A percentile compares a stretch with the other conserved stretches of the same genome.
These are phyloP conservation scores for Kalmusia sp. DNA, from an alignment of 2,329 filamentous ascomycete species.

Conservation along the genomic window DNA sequence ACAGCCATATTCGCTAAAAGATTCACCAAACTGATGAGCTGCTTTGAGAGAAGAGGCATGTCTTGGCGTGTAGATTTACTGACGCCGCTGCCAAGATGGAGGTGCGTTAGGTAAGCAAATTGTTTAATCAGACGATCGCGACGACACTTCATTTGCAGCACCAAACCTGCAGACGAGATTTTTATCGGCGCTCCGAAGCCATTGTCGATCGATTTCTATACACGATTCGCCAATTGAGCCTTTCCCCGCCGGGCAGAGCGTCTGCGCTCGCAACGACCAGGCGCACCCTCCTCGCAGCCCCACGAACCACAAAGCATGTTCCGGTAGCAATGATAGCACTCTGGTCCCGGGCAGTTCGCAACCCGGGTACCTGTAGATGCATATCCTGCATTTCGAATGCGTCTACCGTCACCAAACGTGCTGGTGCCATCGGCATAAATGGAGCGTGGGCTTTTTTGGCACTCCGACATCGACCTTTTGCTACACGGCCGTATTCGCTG, in stretches of 20 bases:
- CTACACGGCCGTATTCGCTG: conserved; percentile 72
- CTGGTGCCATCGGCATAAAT: conserved; percentile 58
- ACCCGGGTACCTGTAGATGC: conserved; percentile 68
- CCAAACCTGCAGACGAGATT: conserved; percentile 1
- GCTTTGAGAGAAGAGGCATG: no score
- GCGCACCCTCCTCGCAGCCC: conserved; percentile 5
- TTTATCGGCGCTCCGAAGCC: conserved; percentile 4
- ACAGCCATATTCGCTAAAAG: no score
- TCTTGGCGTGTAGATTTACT: no score
- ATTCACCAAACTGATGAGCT: no score
- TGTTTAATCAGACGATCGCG: conserved; percentile 6
- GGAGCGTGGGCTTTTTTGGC: conserved; percentile 60
- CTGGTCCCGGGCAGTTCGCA: conserved; percentile 71
- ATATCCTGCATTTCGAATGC: conserved; percentile 63
- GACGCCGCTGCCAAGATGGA: background rate
- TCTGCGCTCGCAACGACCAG: conserved; percentile 7
- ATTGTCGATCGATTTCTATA: background rate
- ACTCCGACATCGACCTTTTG: conserved; percentile 67
- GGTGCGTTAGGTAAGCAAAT: background rate
- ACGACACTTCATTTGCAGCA: background rate
- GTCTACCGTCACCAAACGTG: conserved; percentile 58
- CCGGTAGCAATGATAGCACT: conserved; percentile 68
- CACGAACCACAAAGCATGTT: conserved; percentile 33
- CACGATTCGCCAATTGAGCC: conserved; percentile 8
- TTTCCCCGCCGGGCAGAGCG: conserved; percentile 5